phyloP scores from a whole-genome alignment of 2,329 filamentous ascomycete genomes.

The Fusarium euwallaceae region DNA sequence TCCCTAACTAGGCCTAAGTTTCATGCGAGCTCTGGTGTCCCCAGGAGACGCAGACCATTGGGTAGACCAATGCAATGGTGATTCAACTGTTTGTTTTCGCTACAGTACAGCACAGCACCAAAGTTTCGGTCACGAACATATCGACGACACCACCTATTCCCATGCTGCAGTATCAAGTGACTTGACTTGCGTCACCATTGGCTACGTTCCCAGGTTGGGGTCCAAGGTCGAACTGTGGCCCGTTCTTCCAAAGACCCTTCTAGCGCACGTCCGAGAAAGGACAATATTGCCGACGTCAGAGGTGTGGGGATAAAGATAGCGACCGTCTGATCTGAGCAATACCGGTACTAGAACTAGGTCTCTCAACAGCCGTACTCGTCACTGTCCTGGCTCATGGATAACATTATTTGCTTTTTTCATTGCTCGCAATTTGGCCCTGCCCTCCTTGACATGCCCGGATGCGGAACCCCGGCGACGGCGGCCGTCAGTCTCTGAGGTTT shows the following conservation, averaged over 20 bases:
- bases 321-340: conserved; percentile 6
- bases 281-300: conserved; percentile 29
- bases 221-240: background rate
- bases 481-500: conserved; percentile 36
- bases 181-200: conserved; percentile 15
- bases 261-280: conserved; percentile 27
- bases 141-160: conserved; percentile 9
- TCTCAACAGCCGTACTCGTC: background rate
- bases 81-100: background rate
- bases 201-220: conserved; percentile 10
- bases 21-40: background rate
- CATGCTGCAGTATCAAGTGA: background rate
- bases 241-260: conserved; percentile 25
- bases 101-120: background rate
- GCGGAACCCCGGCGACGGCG: conserved; percentile 36
- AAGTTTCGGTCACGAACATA: background rate
- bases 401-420: conserved; percentile 35
- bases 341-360: background rate
- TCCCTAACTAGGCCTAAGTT: background rate
- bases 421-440: conserved; percentile 32
- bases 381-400: conserved; percentile 12
- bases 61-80: background rate
- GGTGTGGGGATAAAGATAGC: conserved; percentile 32
- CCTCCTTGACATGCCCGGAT: conserved; percentile 20
- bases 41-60: background rate